Evolutionary conservation across 2,329 filamentous ascomycete species (phyloP), one percentile per base, ranked within the genome.

Genomic region (Xylaria sp.): DNA sequence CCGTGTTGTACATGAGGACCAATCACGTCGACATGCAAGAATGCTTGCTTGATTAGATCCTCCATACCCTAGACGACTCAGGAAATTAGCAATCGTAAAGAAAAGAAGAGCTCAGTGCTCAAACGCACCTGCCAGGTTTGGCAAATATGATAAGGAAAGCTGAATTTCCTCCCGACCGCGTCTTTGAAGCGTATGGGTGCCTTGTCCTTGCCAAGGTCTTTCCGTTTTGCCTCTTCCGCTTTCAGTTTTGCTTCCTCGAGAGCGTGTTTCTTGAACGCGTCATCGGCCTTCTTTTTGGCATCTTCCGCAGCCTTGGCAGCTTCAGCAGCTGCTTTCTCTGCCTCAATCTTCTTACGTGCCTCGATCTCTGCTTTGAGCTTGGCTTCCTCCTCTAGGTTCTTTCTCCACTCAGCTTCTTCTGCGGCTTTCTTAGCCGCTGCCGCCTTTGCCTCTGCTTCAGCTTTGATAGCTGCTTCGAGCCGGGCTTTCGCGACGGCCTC

Each of bases 111-210:
- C 8, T 37, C 18, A 21, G 35, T 32, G 21, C 13, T 37, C 48
- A n/a, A 32, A 86, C 88, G 78, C 88, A 94, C 92, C 83, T 85
- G 84, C 93, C 93, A 97, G 2, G 91, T 96, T 76, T 90, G 89
- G 80, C 94, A 97, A 35, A 97, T 80, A 71, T 94, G 89, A 81
- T 91, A 97, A 1, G 94, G 94, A 77, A 98, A 97, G 81, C 90
- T 96, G 79, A 97, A 98, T 80, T 97, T 97, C 73, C 94, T 88
- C 37, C 93, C 93, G 18, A 98, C 90, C 0, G 94, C 94, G 78
- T 98, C 94, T 81, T 97, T 97, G 83, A 97, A 97, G 73, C 91
- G 91, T 79, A 97, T 93, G 2, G 92, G 93, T 51, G 90, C 85
- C 79, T 93, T 92, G 48, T 90, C 87, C 69, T 86, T 86, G 70